These are phyloP conservation scores for Rhizopogon salebrosus DNA, from an alignment of 768 basidiomycete genomes.

Conservation along the genomic window DNA sequence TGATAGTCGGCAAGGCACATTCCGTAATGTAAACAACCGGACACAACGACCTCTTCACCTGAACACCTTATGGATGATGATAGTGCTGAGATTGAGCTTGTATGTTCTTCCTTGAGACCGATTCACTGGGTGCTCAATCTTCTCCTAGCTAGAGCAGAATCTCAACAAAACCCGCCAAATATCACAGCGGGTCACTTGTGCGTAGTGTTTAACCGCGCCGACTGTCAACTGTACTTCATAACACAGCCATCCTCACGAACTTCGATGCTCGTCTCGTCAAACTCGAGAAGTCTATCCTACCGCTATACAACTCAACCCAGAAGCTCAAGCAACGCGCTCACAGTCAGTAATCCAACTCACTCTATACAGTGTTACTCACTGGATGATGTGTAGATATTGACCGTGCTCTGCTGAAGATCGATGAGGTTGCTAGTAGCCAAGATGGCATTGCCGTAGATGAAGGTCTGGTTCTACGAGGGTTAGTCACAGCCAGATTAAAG, in stretches of 20 bases:
- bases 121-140: background rate
- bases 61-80: constrained; percentile 60
- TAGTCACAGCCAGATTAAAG: constrained; percentile 4
- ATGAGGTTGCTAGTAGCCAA: constrained; percentile 70
- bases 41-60: too few relatives aligned
- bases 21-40: too few relatives aligned
- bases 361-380: background rate
- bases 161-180: constrained; percentile 81
- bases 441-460: constrained; percentile 77
- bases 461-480: constrained; percentile 76
- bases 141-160: constrained; percentile 73
- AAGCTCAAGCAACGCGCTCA: constrained; percentile 63
- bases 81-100: constrained; percentile 72
- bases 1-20: too few relatives aligned
- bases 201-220: constrained; percentile 16
- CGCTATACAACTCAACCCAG: constrained; percentile 76
- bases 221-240: constrained; percentile 18
- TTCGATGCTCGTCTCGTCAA: constrained; percentile 79
- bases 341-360: constrained; percentile 43
- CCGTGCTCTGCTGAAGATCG: constrained; percentile 69
- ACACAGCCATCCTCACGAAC: constrained; percentile 72
- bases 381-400: constrained; percentile 59
- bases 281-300: constrained; percentile 81
- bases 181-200: constrained; percentile 83
- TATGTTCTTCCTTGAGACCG: constrained; percentile 20